Percentiles rank a stretch among this genome's conserved stretches.
Evolutionary conservation across 2,329 filamentous ascomycete genomes (phyloP).

Genomic region (Aschersonia sp.): DNA sequence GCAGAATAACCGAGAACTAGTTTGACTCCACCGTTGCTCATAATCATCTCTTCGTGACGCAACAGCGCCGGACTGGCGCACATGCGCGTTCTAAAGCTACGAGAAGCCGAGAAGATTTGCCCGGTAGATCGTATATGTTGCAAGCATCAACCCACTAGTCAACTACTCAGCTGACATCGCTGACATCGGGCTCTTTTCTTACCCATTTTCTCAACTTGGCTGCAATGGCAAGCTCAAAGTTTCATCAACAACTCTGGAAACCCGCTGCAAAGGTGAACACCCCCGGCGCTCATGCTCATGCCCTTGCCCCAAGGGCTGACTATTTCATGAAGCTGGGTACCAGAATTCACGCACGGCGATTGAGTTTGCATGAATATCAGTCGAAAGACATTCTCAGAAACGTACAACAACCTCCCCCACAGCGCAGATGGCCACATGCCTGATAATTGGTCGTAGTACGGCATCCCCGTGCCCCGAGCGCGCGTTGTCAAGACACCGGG

Average conservation of each 20-base stretch:
- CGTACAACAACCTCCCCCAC: constrained; percentile 4
- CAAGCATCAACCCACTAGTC: no score
- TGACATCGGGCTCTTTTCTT: background rate
- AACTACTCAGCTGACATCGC: background rate
- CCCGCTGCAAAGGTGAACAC: background rate
- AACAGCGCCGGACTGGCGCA: no score
- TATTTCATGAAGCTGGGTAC: background rate
- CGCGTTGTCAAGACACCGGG: constrained; percentile 7
- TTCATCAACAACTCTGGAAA: background rate
- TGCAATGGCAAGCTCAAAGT: background rate
- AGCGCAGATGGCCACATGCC: no score
- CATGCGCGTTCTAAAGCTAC: no score
- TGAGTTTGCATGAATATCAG: constrained; percentile 15
- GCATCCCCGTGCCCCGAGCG: constrained; percentile 11
- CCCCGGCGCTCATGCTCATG: background rate
- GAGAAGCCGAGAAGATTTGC: no score
- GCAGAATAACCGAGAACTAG: no score
- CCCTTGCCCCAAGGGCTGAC: background rate
- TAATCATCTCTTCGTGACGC: no score
- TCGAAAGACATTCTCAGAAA: constrained; percentile 13
- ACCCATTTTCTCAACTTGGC: background rate
- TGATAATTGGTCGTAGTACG: constrained; percentile 8
- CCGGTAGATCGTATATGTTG: no score
- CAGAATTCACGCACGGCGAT: constrained; percentile 1
- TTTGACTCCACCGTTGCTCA: no score